Conservation (phyloP, 805 yeast species). For the Starmerella tilneyi region DNA sequence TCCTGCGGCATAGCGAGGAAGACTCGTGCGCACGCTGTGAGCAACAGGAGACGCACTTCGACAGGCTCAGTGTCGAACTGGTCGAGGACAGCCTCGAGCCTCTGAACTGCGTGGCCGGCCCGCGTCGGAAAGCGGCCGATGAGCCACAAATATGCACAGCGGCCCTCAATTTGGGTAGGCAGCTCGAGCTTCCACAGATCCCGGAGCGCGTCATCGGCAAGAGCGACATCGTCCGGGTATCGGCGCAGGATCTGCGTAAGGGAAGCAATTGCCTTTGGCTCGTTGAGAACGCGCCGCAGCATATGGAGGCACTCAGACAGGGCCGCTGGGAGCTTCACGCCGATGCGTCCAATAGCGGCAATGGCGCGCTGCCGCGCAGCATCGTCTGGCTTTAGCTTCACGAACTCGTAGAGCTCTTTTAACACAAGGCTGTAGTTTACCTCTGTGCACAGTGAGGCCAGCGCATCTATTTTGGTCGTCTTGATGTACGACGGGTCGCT, state of each 20-base stretch:
- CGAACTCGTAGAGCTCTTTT: slow-evolving; percentile 72
- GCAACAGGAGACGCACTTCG: slow-evolving; percentile 61
- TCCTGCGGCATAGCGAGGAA: slow-evolving; percentile 48
- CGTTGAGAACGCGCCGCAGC: slow-evolving; percentile 47
- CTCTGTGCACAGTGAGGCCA: slow-evolving; percentile 62
- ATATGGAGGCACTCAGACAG: slow-evolving; percentile 56
- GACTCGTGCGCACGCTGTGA: slow-evolving; percentile 65
- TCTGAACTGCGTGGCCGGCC: slow-evolving; percentile 32
- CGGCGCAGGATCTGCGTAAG: slow-evolving; percentile 65
- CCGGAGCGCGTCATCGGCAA: slow-evolving; percentile 19
- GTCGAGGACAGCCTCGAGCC: slow-evolving; percentile 37
- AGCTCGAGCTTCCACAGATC: slow-evolving; percentile 2
- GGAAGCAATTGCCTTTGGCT: slow-evolving; percentile 69
- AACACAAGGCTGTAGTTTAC: slow-evolving; percentile 51
- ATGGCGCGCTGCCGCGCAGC: slow-evolving; percentile 82
- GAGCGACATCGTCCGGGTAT: slow-evolving; percentile 49
- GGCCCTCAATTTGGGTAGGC: slow-evolving; percentile 53
- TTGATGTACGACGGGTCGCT: slow-evolving; percentile 83
- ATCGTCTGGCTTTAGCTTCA: slow-evolving; percentile 65
- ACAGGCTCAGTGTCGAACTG: slow-evolving; percentile 52
- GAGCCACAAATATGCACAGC: slow-evolving; percentile 72
- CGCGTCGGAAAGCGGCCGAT: slow-evolving; percentile 46
- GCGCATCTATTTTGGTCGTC: slow-evolving; percentile 80
- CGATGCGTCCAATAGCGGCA: slow-evolving; percentile 80
- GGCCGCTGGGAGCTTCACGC: slow-evolving; percentile 58